Conservation (phyloP, 495 filamentous ascomycete genomes). For the Neurospora africana region DNA sequence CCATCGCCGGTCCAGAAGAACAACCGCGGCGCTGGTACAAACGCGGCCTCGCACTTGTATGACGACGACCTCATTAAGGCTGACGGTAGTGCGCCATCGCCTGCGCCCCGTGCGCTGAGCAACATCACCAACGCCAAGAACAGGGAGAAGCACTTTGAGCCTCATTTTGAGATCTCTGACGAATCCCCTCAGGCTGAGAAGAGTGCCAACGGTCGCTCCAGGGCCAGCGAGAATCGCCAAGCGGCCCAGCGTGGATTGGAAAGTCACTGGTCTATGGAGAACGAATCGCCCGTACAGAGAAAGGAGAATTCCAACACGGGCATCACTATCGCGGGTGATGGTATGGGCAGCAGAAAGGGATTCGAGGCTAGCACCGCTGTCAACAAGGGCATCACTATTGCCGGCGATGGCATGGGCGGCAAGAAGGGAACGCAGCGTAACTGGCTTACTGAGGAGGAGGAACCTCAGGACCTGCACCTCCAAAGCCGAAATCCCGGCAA, state of each 20-base stretch:
- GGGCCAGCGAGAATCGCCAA: conserved; percentile 39
- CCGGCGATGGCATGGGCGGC: conserved; percentile 68
- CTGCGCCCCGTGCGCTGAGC: conserved; percentile 33
- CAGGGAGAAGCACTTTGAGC: conserved; percentile 61
- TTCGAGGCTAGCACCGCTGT: conserved; percentile 16
- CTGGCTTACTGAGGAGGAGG: conserved; percentile 53
- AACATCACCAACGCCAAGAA: conserved; percentile 56
- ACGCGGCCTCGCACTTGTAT: conserved; percentile 63
- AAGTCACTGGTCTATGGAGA: conserved; percentile 52
- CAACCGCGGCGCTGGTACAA: conserved; percentile 40
- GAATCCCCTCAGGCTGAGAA: conserved; percentile 34
- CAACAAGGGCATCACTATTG: conserved; percentile 44
- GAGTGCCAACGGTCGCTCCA: conserved; percentile 9
- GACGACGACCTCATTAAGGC: conserved; percentile 60
- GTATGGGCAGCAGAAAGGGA: conserved; percentile 3
- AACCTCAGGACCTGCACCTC: conserved; percentile 26
- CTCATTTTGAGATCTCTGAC: conserved; percentile 62
- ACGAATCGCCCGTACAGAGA: conserved; percentile 45
- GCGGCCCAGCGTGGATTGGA: conserved; percentile 60
- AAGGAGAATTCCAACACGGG: conserved; percentile 35
- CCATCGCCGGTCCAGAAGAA: conserved; percentile 29
- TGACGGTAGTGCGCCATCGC: conserved; percentile 40
- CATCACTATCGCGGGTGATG: neutral
- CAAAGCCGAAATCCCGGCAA: conserved; percentile 22
- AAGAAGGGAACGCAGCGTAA: conserved; percentile 46